These are phyloP conservation scores for Periconia macrospinosa DNA, from an alignment of 2,329 filamentous ascomycete genomes.

Conservation along the genomic window DNA sequence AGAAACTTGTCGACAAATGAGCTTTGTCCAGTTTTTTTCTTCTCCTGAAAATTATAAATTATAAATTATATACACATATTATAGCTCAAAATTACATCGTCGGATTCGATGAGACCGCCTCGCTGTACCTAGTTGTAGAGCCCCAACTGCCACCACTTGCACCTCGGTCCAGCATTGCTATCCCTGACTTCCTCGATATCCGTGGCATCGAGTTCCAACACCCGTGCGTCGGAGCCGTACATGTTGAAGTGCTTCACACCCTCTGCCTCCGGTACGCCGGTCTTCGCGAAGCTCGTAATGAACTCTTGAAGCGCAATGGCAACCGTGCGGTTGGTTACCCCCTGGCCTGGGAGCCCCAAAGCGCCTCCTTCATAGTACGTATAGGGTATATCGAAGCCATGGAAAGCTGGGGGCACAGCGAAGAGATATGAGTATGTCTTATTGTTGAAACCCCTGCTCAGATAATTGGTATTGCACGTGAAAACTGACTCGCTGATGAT, in stretches of 20 bases:
- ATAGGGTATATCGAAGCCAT: conserved; percentile 56
- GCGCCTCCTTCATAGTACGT: conserved; percentile 54
- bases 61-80: too few species aligned
- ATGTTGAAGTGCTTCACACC: conserved; percentile 49
- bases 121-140: conserved; percentile 38
- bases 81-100: too few species aligned
- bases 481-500: conserved; percentile 50
- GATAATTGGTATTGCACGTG: conserved; percentile 56
- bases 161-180: conserved; percentile 51
- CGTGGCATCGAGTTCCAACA: conserved; percentile 49
- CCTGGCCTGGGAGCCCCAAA: conserved; percentile 7
- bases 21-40: too few species aligned
- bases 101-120: too few species aligned
- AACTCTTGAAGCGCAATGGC: conserved; percentile 51
- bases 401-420: conserved; percentile 55
- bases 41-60: too few species aligned
- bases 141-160: conserved; percentile 58
- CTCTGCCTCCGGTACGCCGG: conserved; percentile 41
- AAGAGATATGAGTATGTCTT: conserved; percentile 57
- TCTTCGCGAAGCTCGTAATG: conserved; percentile 48
- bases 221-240: conserved; percentile 49
- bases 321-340: conserved; percentile 35
- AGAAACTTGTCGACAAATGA: too few species aligned
- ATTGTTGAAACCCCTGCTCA: conserved; percentile 51
- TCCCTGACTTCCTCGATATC: conserved; percentile 49